Evolutionary conservation across 176 grass and related monocot species (phyloP), one percentile per base, ranked within the genome.

Genomic region (Tuctoria greenei): DNA sequence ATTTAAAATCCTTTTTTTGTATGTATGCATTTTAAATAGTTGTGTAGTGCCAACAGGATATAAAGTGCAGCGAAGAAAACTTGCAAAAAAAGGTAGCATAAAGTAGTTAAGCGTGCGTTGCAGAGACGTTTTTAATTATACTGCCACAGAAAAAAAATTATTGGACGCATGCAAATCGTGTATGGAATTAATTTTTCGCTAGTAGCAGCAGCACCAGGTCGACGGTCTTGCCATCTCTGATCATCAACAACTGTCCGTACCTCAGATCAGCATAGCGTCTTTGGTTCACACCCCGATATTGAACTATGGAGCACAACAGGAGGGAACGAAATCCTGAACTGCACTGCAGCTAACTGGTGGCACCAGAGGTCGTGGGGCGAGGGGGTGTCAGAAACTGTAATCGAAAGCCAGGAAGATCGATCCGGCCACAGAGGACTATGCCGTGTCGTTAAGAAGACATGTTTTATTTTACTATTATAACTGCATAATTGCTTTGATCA

Each of bases 161-260:
- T 20, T 6, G 12, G 43, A 13, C 18, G n/a, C 15, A 20, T 27
- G 46, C 9, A 78, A 35, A 78, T 15, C 38, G 39, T 45, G 16
- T 31, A 56, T 16, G 15, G 55, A 58, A 45, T 35, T 79, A 44
- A 45, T 44, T 68, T 58, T 67, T 79, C 1, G 37, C 51, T 31
- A n/a, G n/a, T 31, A 31, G 31, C 31, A 31, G 31, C 31, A 31
- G 31, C 7, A 27, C 16, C 4, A 17, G 24, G 64, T 58, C 37
- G 36, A 45, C 16, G 41, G 77, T 70, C 66, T 61, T 43, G 15
- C 27, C 43, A 64, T 64, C 59, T 76, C 27, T 75, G 41, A 76
- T 64, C 73, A 64, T 64, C 59, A 76, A 76, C 27, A 37, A 20
- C 60, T 76, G 43, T 64, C 74, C 43, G 74, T 42, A 63, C 41